phyloP scores from a whole-genome alignment of 1,284 basidiomycete genomes.

The Cutaneotrichosporon spelunceum region DNA sequence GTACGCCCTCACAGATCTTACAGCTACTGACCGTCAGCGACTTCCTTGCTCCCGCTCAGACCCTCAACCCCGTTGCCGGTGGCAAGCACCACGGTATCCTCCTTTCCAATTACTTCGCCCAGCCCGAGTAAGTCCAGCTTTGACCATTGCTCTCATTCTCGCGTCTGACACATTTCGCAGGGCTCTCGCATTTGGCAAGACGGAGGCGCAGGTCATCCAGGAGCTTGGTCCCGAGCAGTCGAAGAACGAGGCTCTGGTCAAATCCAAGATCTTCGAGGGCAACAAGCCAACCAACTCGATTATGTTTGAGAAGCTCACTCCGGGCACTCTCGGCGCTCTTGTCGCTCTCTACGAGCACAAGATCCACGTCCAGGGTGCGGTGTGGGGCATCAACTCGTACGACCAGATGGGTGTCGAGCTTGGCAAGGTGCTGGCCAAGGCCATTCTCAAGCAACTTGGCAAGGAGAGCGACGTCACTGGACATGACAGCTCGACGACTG shows the following conservation, averaged over 20 bases:
- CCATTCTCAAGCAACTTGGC: conserved; percentile 82
- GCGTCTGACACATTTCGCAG: conserved; percentile 26
- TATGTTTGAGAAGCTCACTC: conserved; percentile 88
- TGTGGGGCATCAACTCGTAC: conserved; percentile 99
- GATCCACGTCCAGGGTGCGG: conserved; percentile 94
- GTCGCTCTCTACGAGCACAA: conserved; percentile 74
- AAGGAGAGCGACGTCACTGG: conserved; percentile 77
- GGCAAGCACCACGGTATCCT: conserved; percentile 96
- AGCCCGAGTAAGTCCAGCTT: conserved; percentile 63
- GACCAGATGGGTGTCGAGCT: conserved; percentile 79
- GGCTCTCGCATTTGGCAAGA: conserved; percentile 95
- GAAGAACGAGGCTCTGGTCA: conserved; percentile 78
- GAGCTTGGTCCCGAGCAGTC: conserved; percentile 71
- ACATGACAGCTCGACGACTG: conserved; percentile 93
- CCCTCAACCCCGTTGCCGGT: conserved; percentile 82
- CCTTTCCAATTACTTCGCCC: conserved; percentile 96
- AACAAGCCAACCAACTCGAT: conserved; percentile 97
- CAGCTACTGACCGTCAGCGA: conserved; percentile 57
- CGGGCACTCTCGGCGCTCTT: conserved; percentile 71
- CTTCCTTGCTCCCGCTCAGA: conserved; percentile 90
- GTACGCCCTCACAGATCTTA: conserved; percentile 30
- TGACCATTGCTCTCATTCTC: neutral
- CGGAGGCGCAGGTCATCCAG: conserved; percentile 77
- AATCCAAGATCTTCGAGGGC: conserved; percentile 97
- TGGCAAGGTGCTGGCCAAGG: conserved; percentile 91